Base-by-base conservation (phyloP, 257 asterid genomes). In the Hygrophila difformis region DNA sequence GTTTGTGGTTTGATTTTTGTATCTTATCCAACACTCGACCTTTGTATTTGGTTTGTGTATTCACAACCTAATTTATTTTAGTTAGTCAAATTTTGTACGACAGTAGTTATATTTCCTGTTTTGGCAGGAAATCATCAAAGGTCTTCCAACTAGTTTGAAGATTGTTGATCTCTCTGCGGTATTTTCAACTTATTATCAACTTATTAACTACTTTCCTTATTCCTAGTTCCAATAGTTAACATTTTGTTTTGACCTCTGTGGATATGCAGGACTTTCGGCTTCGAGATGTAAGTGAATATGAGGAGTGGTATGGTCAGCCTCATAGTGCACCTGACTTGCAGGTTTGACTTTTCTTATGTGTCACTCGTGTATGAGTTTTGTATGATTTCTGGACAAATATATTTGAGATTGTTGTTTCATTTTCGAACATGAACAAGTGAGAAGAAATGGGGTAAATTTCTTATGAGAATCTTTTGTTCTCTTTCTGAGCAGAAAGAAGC, bases 141-240 rank as follows among this genome's bases (percentile, higher is more conserved):
- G 78, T 54, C 92, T 91, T 23, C 91, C 96, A 4, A 73, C 39
- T 51, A 77, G 70, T 46, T 64, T 86, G 56, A 91, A 91, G 76
- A 53, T 91, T 43, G 95, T 91, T 39, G 96, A 91, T 71, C 79
- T 91, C 39, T 91, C 98, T 21, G 98, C 98, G 91, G 98, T 89
- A 78, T 44, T 44, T 69, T 40, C 52, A 56, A 12, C 16, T 13
- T 44, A 47, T 37, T 51, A 19, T n/a, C n/a, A n/a, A 10, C 6
- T 1, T 3, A 0, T 36, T 23, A 0, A 10, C 26, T 24, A 7
- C 11, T 14, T 20, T 38, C 23, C 33, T 11, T 18, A 1, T 3
- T 8, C 22, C 9, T 16, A 49, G 10, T 16, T 49, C 40, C 18
- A 31, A 29, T 49, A 2, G 3, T 12, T n/a, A 5, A 50, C 20